Conservation (phyloP, 805 yeast species). For the Komagataella populi region DNA sequence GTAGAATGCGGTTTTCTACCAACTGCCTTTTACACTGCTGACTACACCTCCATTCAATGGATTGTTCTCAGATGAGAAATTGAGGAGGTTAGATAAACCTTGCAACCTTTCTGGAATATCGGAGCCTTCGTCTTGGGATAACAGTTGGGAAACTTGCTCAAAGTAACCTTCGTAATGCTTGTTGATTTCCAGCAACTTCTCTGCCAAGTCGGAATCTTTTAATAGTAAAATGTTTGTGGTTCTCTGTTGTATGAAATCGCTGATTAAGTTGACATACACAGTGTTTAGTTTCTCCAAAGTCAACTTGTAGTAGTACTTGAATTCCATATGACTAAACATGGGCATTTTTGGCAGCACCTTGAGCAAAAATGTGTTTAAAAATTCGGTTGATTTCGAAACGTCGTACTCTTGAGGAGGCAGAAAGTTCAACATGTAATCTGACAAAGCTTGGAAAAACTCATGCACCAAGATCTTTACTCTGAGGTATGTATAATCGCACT, state of each 20-base stretch:
- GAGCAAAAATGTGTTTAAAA: conserved; percentile 46
- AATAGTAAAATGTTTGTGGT: conserved; percentile 18
- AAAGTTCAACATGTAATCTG: conserved; percentile 62
- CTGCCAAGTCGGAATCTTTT: conserved; percentile 19
- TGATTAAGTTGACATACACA: conserved; percentile 13
- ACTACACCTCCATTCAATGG: conserved; percentile 5
- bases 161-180: conserved; percentile 16
- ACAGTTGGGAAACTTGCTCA: conserved; percentile 9
- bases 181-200: conserved; percentile 14
- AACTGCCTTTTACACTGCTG: background rate
- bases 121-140: conserved; percentile 5
- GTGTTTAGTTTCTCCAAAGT: conserved; percentile 19
- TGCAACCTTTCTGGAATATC: conserved; percentile 3
- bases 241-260: conserved; percentile 15
- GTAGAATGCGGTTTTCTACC: background rate
- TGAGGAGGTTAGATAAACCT: conserved; percentile 5
- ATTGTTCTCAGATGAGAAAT: conserved; percentile 7
- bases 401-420: conserved; percentile 58
- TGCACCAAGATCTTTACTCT: conserved; percentile 55
- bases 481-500: conserved; percentile 64
- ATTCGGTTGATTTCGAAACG: conserved; percentile 38
- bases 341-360: conserved; percentile 51
- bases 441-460: conserved; percentile 56
- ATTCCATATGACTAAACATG: conserved; percentile 43
- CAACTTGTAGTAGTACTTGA: conserved; percentile 26